Percentiles rank a stretch among this genome's conserved stretches.
Evolutionary conservation across 192 early-diverging fungal genomes (phyloP).

Genomic region (Coemansia sp.): DNA sequence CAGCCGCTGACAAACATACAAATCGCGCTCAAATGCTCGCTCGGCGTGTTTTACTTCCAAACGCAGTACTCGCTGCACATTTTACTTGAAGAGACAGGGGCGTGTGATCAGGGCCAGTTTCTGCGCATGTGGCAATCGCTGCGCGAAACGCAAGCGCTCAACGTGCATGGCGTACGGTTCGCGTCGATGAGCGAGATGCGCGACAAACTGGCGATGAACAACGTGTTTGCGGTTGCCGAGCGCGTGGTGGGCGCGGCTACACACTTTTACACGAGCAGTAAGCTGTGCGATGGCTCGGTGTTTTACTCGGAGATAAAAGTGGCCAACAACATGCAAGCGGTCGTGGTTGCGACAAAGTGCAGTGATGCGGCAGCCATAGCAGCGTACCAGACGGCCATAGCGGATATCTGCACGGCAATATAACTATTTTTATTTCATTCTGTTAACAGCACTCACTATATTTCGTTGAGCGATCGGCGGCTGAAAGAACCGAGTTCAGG

Average conservation of each 20-base stretch:
- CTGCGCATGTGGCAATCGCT: slow-evolving; percentile 59
- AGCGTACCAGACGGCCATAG: slow-evolving; percentile 51
- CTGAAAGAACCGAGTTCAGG: slow-evolving; percentile 32
- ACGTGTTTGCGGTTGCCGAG: slow-evolving; percentile 68
- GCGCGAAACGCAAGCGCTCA: slow-evolving; percentile 33
- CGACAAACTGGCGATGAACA: slow-evolving; percentile 59
- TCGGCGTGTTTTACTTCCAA: slow-evolving; percentile 72
- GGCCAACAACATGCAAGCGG: slow-evolving; percentile 49
- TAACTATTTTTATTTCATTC: not conserved
- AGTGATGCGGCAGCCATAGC: slow-evolving; percentile 31
- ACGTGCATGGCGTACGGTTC: slow-evolving; percentile 36
- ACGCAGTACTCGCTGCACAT: slow-evolving; percentile 63
- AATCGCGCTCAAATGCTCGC: slow-evolving; percentile 67
- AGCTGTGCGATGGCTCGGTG: slow-evolving; percentile 58
- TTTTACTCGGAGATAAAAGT: slow-evolving; percentile 67
- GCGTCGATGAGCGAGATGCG: slow-evolving; percentile 51
- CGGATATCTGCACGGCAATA: slow-evolving; percentile 48
- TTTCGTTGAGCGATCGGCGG: slow-evolving; percentile 17
- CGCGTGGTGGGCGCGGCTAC: slow-evolving; percentile 57
- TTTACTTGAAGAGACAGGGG: slow-evolving; percentile 52
- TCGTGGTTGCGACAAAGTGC: slow-evolving; percentile 47
- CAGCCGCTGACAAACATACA: slow-evolving; percentile 66
- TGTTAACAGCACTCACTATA: not conserved
- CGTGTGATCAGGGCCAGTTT: slow-evolving; percentile 55
- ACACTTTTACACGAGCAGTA: slow-evolving; percentile 62